A percentile compares a stretch with the other conserved stretches of the same genome.
Conservation (phyloP, 441 rosid species). For the Cnidoscolus chayamansa region DNA sequence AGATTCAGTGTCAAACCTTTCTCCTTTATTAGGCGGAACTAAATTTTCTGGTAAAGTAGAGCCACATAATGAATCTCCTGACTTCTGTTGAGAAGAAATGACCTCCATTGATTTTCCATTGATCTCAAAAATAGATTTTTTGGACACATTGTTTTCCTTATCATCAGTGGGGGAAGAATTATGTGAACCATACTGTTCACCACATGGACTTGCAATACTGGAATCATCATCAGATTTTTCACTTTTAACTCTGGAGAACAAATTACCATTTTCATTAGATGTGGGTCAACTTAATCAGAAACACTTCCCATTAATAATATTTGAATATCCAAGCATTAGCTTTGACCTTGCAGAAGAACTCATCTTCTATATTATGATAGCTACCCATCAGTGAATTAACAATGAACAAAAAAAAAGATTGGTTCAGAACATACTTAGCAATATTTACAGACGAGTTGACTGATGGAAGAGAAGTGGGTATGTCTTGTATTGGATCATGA, state of each 20-base stretch:
- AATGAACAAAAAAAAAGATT: not conserved
- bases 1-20: slow-evolving; percentile 51
- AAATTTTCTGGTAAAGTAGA: slow-evolving; percentile 34
- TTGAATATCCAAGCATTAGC: not conserved
- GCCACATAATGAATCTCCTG: slow-evolving; percentile 37
- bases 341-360: slow-evolving; percentile 11
- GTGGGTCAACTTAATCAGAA: not conserved
- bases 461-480: slow-evolving; percentile 30
- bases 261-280: slow-evolving; percentile 21
- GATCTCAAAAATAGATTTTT: slow-evolving; percentile 41
- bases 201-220: slow-evolving; percentile 47
- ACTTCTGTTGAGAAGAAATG: slow-evolving; percentile 35
- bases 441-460: slow-evolving; percentile 38
- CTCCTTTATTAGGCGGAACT: slow-evolving; percentile 40
- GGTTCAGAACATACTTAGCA: slow-evolving; percentile 39
- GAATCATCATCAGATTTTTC: slow-evolving; percentile 76
- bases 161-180: slow-evolving; percentile 45
- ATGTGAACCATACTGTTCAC: slow-evolving; percentile 32
- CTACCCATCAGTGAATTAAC: not conserved
- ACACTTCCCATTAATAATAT: not conserved
- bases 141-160: slow-evolving; percentile 35
- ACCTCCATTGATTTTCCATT: slow-evolving; percentile 43
- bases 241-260: slow-evolving; percentile 35
- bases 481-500: slow-evolving; percentile 33
- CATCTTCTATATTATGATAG: not conserved